A percentile compares a stretch with the other conserved stretches of the same genome.
These are phyloP conservation scores for Rhododendron ovatum DNA, from an alignment of 148 eudicot genomes.

Conservation along the genomic window DNA sequence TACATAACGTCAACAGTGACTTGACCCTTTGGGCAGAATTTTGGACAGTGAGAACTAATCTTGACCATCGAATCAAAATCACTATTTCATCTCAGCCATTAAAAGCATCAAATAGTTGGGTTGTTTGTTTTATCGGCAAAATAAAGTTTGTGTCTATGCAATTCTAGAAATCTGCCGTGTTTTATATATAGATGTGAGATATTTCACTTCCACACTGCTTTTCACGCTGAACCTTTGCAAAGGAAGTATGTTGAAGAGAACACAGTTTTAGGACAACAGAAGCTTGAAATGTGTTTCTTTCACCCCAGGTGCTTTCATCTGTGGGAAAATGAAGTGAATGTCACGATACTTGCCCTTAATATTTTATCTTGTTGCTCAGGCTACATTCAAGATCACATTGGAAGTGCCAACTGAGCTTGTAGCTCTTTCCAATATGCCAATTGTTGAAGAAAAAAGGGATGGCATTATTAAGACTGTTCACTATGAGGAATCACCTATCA, in stretches of 20 bases:
- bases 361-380: constrained; percentile 27
- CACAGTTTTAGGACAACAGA: background rate
- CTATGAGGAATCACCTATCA: constrained; percentile 30
- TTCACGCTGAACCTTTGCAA: background rate
- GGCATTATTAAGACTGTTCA: constrained; percentile 23
- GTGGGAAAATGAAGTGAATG: background rate
- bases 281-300: background rate
- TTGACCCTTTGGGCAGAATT: too few relatives aligned
- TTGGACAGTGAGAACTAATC: too few relatives aligned
- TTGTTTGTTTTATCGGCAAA: too few relatives aligned
- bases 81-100: too few relatives aligned
- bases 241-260: background rate
- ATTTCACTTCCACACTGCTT: background rate
- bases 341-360: background rate
- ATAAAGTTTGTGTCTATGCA: too few relatives aligned
- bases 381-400: constrained; percentile 57
- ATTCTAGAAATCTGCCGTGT: too few relatives aligned
- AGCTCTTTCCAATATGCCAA: constrained; percentile 72
- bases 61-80: too few relatives aligned
- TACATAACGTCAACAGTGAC: too few relatives aligned
- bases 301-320: background rate
- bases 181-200: too few relatives aligned
- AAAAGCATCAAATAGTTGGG: too few relatives aligned
- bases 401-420: constrained; percentile 50
- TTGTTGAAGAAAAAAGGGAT: constrained; percentile 27